Percentiles rank a stretch among this genome's conserved stretches.
Conservation (phyloP, 2,329 filamentous ascomycete genomes). For the Colletotrichum phormii region DNA sequence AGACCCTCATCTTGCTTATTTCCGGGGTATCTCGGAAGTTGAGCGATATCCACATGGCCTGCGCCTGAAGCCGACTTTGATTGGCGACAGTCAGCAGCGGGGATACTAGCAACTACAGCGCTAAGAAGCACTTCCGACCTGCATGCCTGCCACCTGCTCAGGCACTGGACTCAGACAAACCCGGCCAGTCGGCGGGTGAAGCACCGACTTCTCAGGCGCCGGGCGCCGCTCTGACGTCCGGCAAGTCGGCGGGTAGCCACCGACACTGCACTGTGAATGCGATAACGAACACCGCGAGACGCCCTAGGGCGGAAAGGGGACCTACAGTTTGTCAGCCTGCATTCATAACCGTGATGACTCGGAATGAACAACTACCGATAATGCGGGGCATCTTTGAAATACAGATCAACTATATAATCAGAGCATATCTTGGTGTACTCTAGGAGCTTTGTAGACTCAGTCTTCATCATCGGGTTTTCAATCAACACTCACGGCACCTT, state of each 20-base stretch:
- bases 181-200: not conserved
- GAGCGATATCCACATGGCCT: not conserved
- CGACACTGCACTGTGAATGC: not conserved
- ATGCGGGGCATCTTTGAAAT: not conserved
- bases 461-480: not conserved
- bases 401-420: not conserved
- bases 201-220: not conserved
- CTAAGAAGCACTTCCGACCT: not conserved
- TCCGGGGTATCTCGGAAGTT: not conserved
- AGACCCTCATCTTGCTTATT: not conserved
- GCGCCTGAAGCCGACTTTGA: not conserved
- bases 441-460: not conserved
- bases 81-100: not conserved
- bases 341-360: not conserved
- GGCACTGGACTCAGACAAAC: not conserved
- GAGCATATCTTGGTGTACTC: not conserved
- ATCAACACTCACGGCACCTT: not conserved
- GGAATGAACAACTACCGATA: not conserved
- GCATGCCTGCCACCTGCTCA: not conserved
- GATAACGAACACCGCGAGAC: not conserved
- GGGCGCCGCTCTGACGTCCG: too few species aligned
- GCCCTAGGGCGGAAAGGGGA: too few species aligned
- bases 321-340: not conserved
- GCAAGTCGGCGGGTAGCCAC: not conserved
- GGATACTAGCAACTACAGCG: not conserved